phyloP scores from a whole-genome alignment of 2,329 filamentous ascomycete genomes.

The Ceratocystis eucalypticola region DNA sequence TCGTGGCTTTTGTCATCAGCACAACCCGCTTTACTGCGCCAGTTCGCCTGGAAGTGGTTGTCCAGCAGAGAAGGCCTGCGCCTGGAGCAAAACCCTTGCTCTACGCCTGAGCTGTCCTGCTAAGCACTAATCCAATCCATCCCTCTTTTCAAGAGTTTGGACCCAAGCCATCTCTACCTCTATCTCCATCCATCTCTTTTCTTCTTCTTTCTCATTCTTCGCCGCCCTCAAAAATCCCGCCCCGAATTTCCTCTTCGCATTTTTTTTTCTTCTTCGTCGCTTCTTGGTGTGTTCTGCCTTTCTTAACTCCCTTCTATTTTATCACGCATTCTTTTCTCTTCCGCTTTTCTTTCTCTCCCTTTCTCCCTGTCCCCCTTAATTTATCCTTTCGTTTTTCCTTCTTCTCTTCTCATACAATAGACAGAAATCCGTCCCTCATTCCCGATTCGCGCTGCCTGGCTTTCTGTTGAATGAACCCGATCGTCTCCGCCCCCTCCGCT shows the following conservation, averaged over 20 bases:
- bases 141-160: constrained; percentile 3
- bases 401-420: not conserved
- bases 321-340: not conserved
- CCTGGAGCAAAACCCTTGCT: constrained; percentile 16
- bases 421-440: not conserved
- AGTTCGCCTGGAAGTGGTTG: not conserved
- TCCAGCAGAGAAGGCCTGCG: constrained; percentile 13
- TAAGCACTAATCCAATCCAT: not conserved
- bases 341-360: not conserved
- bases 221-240: not conserved
- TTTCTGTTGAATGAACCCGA: not conserved
- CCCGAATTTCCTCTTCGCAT: not conserved
- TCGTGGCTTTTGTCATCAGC: constrained; percentile 2
- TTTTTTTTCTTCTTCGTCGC: not conserved
- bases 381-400: not conserved
- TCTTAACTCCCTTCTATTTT: not conserved
- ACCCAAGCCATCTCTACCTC: constrained; percentile 1
- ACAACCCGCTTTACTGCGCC: not conserved
- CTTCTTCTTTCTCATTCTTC: not conserved
- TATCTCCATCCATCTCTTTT: constrained; percentile 1
- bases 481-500: not conserved
- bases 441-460: constrained; percentile 1
- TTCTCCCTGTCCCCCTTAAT: constrained; percentile 1
- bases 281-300: not conserved
- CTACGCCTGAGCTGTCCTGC: constrained; percentile 16